Evolutionary conservation across 2,329 filamentous ascomycete species (phyloP).

Genomic region (Annulohypoxylon truncatum): DNA sequence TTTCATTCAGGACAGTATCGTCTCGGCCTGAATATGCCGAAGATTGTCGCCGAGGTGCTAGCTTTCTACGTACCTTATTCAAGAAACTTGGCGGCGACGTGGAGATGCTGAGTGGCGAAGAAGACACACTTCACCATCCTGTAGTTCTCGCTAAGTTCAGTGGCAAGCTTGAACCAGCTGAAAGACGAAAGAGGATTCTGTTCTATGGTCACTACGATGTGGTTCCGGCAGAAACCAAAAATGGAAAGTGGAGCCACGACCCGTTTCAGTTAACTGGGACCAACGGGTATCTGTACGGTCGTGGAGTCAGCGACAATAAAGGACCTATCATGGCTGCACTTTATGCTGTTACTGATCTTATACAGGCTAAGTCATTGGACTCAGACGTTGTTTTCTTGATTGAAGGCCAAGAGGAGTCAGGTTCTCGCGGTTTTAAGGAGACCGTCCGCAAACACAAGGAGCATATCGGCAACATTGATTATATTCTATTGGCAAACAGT

Average conservation of each 20-base stretch:
- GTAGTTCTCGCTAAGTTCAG: constrained; percentile 93
- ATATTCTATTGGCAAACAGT: constrained; percentile 94
- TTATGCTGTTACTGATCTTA: constrained; percentile 90
- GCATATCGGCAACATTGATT: constrained; percentile 90
- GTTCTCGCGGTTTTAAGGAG: constrained; percentile 89
- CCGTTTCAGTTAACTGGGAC: constrained; percentile 91
- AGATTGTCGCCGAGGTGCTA: constrained; percentile 92
- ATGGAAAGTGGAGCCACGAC: constrained; percentile 85
- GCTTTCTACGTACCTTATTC: constrained; percentile 89
- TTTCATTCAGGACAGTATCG: constrained; percentile 92
- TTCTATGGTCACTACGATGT: constrained; percentile 99
- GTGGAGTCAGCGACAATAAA: constrained; percentile 98
- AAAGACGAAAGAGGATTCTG: constrained; percentile 83
- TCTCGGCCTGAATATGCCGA: constrained; percentile 86
- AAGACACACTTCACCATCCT: constrained; percentile 79
- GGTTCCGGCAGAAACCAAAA: constrained; percentile 86
- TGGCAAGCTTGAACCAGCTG: constrained; percentile 74
- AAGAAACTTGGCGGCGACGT: constrained; percentile 91
- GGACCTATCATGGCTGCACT: constrained; percentile 94
- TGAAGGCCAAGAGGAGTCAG: constrained; percentile 96
- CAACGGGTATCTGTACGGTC: constrained; percentile 93
- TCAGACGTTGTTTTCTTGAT: constrained; percentile 95
- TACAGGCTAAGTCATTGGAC: constrained; percentile 82
- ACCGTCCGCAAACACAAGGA: constrained; percentile 83
- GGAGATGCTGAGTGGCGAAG: constrained; percentile 86